Evolutionary conservation across 257 asterid species (phyloP), one percentile per base, ranked within the genome.

Genomic region (Fraxinus quadrangulata): DNA sequence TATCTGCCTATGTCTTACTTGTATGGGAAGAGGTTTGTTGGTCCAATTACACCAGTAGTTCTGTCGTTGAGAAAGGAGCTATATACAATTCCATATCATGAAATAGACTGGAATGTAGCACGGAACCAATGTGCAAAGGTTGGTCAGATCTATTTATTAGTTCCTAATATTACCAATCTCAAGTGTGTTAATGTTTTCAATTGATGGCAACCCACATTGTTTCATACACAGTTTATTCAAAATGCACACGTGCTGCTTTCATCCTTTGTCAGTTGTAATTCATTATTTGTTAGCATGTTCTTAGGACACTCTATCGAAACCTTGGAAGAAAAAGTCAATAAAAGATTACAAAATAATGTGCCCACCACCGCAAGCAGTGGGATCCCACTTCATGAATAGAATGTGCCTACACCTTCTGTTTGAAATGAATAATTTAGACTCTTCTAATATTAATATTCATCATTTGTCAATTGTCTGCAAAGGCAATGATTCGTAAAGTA

Each of bases 101-200:
- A 95, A 75, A 83, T 95, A 75, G 88, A 95, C 78, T 95, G 99
- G 99, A 77, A 95, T 81, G 81, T 40, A 74, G 96, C 99, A 68
- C 96, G 98, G 73, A 95, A 84, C 83, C 93, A 88, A 77, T 95
- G 99, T 79, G 97, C 99, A 74, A 95, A 95, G 98, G 99, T 94
- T 76, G 61, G 96, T 80, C 72, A 74, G n/a, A 76, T 67, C 76
- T 37, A 31, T 54, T 33, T 74, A 68, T 56, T n/a, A 73, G 26
- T 73, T 67, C 39, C 65, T 61, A 54, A 65, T 24, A 69, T 37
- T 40, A 40, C 9, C 30, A 71, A 17, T 71, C 75, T 49, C 54
- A 69, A 40, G 17, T 73, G n/a, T 70, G 39, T 23, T 42, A 31
- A n/a, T 56, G 72, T 40, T 30, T 40, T 36, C 51, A 42, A 12